Conservation (phyloP, 208 protist genomes). For the Acanthamoeba pearcei region DNA sequence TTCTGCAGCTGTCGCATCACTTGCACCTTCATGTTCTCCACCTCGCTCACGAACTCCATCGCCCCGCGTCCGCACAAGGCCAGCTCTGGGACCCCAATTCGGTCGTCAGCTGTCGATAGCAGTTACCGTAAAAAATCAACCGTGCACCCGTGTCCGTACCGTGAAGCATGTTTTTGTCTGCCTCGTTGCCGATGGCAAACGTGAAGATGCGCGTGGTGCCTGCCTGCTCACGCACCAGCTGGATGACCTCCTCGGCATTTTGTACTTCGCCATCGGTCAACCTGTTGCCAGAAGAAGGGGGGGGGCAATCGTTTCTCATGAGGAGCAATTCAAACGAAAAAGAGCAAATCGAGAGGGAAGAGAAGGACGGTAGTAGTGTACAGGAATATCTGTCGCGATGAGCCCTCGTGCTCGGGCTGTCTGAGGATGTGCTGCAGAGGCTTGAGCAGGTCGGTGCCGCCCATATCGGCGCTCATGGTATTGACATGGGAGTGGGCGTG, state of each 20-base stretch:
- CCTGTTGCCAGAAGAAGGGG: background rate
- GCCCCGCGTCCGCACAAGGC: background rate
- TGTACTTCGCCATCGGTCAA: slow-evolving; percentile 48
- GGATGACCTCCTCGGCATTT: background rate
- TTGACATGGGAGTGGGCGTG: slow-evolving; percentile 37
- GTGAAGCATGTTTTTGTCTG: background rate
- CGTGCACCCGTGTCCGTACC: background rate
- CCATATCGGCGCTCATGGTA: slow-evolving; percentile 74
- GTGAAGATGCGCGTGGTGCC: slow-evolving; percentile 28
- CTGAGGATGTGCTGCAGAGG: slow-evolving; percentile 55
- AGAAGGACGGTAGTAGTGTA: background rate
- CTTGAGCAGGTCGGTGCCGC: slow-evolving; percentile 81
- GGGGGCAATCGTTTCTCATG: background rate
- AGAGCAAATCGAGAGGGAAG: too few species aligned
- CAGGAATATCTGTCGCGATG: slow-evolving; percentile 73
- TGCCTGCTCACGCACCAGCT: background rate
- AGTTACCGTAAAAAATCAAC: too few species aligned
- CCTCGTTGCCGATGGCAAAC: slow-evolving; percentile 14
- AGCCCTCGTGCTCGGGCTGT: slow-evolving; percentile 16
- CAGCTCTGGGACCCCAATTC: slow-evolving; percentile 64
- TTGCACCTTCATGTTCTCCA: background rate
- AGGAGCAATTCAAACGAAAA: too few species aligned
- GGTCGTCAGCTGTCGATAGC: slow-evolving; percentile 41
- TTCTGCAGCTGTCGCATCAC: slow-evolving; percentile 21
- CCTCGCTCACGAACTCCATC: background rate